A percentile compares a stretch with the other conserved stretches of the same genome.
These are phyloP conservation scores for Epichloe bromicola DNA, from an alignment of 2,329 filamentous ascomycete genomes.

Conservation along the genomic window DNA sequence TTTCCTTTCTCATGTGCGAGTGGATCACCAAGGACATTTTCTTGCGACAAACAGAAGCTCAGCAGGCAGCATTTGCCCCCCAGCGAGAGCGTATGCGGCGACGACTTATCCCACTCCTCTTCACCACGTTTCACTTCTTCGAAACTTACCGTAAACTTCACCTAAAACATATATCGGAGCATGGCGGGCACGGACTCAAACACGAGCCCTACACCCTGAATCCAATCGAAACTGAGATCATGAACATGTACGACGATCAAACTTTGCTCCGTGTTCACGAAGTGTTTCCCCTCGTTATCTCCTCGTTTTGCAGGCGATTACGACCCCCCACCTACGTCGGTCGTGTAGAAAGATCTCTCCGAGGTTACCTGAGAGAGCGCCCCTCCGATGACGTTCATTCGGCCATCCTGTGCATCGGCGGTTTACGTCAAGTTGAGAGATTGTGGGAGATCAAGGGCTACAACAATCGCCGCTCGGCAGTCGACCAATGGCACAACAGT, in stretches of 20 bases:
- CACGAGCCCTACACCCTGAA: conserved; percentile 45
- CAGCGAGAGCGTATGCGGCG: conserved; percentile 52
- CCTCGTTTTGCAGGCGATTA: conserved; percentile 49
- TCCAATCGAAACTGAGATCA: conserved; percentile 47
- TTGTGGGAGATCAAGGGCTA: conserved; percentile 57
- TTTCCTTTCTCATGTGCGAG: conserved; percentile 48
- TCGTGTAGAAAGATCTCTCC: conserved; percentile 46
- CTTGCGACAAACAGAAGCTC: conserved; percentile 40
- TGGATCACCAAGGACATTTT: conserved; percentile 56
- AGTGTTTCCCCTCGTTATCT: conserved; percentile 50
- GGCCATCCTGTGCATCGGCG: conserved; percentile 46
- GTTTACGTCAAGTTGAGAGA: conserved; percentile 47
- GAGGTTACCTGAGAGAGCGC: conserved; percentile 50
- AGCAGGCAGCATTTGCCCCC: conserved; percentile 43
- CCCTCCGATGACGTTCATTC: conserved; percentile 50
- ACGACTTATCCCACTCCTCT: conserved; percentile 48
- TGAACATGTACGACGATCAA: conserved; percentile 51
- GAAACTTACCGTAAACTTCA: conserved; percentile 50
- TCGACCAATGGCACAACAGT: conserved; percentile 46
- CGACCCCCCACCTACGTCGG: conserved; percentile 53
- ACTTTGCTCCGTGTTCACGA: conserved; percentile 51
- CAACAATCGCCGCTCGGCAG: conserved; percentile 43
- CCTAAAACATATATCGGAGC: conserved; percentile 39
- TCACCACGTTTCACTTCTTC: conserved; percentile 56
- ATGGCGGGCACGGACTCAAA: conserved; percentile 37